These are phyloP conservation scores for Fusarium redolens DNA, from an alignment of 2,329 filamentous ascomycete genomes.

Conservation along the genomic window DNA sequence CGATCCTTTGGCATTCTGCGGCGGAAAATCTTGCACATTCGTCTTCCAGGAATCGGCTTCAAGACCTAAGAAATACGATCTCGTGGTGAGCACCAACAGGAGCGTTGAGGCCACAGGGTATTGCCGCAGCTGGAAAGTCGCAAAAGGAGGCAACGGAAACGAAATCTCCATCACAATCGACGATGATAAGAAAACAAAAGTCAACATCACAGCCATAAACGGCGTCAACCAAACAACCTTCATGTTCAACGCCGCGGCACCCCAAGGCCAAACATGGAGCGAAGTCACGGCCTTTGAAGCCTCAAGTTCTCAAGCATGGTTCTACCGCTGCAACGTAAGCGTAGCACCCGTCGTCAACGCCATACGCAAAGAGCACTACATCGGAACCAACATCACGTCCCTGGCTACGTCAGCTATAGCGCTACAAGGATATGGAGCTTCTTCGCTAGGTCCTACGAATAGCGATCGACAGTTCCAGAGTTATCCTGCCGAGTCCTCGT, in stretches of 20 bases:
- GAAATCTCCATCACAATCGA: slow-evolving; percentile 27
- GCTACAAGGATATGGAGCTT: slow-evolving; percentile 40
- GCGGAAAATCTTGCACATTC: slow-evolving; percentile 47
- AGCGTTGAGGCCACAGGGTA: slow-evolving; percentile 18
- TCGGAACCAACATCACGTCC: slow-evolving; percentile 34
- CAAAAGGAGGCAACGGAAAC: slow-evolving; percentile 28
- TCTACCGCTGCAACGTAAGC: slow-evolving; percentile 40
- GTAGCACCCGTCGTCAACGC: slow-evolving; percentile 34
- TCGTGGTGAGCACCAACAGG: slow-evolving; percentile 31
- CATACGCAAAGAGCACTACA: slow-evolving; percentile 20
- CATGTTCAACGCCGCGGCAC: slow-evolving; percentile 30
- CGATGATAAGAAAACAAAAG: not conserved
- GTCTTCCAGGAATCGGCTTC: slow-evolving; percentile 52
- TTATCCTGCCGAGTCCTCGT: slow-evolving; percentile 56
- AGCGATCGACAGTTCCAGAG: slow-evolving; percentile 47
- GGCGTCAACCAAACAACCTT: slow-evolving; percentile 36
- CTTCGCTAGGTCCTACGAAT: slow-evolving; percentile 22
- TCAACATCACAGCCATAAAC: slow-evolving; percentile 24
- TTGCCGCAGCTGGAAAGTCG: slow-evolving; percentile 37
- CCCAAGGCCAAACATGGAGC: slow-evolving; percentile 29
- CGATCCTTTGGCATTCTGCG: slow-evolving; percentile 49
- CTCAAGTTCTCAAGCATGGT: slow-evolving; percentile 33
- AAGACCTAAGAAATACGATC: slow-evolving; percentile 15
- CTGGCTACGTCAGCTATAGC: slow-evolving; percentile 37
- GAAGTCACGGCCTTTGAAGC: slow-evolving; percentile 39